Evolutionary conservation across 441 rosid species (phyloP).

Genomic region (Metrosideros polymorpha): DNA sequence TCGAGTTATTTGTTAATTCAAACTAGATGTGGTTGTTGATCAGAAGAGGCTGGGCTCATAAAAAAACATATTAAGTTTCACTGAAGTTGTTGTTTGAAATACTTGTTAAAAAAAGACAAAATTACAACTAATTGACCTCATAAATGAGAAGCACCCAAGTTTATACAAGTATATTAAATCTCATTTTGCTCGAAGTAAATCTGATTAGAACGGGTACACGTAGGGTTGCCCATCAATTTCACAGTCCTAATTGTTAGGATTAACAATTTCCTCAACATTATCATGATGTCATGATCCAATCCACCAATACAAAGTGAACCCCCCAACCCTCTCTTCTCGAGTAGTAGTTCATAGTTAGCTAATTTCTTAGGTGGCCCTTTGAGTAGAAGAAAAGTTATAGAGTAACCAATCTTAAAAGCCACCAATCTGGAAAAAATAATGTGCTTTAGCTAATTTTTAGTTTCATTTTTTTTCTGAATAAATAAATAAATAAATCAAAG

Average conservation of each 20-base stretch:
- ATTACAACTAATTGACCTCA: not conserved
- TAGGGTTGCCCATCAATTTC: not conserved
- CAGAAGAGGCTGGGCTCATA: rapidly evolving
- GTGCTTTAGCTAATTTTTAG: not conserved
- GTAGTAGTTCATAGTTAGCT: not conserved
- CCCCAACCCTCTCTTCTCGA: not conserved
- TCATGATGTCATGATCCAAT: not conserved
- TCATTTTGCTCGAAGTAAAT: not conserved
- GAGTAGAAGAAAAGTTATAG: not conserved
- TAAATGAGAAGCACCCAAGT: not conserved
- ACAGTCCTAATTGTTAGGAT: not conserved
- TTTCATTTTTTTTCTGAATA: not conserved
- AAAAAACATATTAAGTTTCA: not conserved
- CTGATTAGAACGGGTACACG: not conserved
- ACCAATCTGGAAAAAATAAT: not conserved
- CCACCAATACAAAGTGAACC: not conserved
- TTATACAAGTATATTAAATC: not conserved
- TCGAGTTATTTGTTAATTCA: not conserved
- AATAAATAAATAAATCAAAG: not conserved
- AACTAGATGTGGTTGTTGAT: not conserved
- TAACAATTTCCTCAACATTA: not conserved
- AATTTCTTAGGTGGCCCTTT: not conserved
- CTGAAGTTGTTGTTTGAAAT: not conserved
- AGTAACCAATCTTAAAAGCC: not conserved
- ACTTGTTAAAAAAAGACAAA: rapidly evolving